phyloP scores from a whole-genome alignment of 2,329 filamentous ascomycete genomes.

The Exophiala bonariae region DNA sequence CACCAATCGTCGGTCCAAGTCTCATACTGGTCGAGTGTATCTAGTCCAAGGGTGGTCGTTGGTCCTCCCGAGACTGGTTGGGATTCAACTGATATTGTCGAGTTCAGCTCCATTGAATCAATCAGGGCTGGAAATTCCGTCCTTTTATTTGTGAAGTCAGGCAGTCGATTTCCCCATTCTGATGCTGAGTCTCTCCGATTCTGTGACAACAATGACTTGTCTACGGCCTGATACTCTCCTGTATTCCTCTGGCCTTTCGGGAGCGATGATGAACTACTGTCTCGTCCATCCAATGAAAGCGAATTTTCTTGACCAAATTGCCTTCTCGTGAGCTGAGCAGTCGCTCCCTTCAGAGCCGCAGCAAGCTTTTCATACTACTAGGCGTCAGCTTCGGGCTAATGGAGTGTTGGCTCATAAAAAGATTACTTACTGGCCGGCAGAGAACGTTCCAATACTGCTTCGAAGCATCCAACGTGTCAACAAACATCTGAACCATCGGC shows the following conservation, averaged over 20 bases:
- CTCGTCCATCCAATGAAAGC: too few relatives aligned
- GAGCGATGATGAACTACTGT: too few relatives aligned
- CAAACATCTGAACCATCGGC: background rate
- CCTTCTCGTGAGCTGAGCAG: background rate
- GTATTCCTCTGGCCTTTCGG: too few relatives aligned
- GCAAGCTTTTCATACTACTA: background rate
- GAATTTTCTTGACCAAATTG: too few relatives aligned
- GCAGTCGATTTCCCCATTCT: too few relatives aligned
- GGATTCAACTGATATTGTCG: background rate
- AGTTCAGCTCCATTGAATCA: too few relatives aligned
- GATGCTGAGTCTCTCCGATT: too few relatives aligned
- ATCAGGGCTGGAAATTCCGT: too few relatives aligned
- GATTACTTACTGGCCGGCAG: slow-evolving; percentile 1
- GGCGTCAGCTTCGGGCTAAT: too few relatives aligned
- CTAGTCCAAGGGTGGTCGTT: background rate
- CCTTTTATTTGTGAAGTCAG: too few relatives aligned
- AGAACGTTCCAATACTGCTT: background rate
- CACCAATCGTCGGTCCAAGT: slow-evolving; percentile 1
- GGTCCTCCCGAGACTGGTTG: background rate
- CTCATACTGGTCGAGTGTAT: background rate
- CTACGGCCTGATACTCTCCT: too few relatives aligned
- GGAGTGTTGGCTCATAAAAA: background rate
- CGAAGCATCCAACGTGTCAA: background rate
- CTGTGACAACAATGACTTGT: too few relatives aligned
- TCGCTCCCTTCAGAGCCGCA: background rate